Base-by-base conservation (phyloP, 352 stramenopile genomes). In the Globisporangium emineosum region DNA sequence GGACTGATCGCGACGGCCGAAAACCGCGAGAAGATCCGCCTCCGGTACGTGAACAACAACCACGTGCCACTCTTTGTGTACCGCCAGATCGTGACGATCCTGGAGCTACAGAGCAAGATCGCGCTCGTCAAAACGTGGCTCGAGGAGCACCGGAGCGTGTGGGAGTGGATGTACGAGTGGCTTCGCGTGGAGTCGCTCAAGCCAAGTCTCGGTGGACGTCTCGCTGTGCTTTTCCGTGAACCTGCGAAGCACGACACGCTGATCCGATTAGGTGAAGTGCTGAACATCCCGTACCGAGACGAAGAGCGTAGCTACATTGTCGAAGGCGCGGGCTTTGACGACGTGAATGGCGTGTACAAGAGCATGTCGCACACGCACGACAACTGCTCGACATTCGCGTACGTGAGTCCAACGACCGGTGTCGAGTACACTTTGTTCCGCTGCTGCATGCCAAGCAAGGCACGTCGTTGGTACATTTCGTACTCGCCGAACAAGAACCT, bases 401-500 rank as follows among this genome's bases (percentile, higher is more conserved):
- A 77, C 60, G 62, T 74, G 43, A 68, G 60, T 29, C 37, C 60
- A 3, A 86, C 84, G 62, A 73, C 80, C 57, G 60, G 86, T 50
- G 82, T 86, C 66, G 77, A 94, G 72, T 95, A 98, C 57, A 99
- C 95, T 19, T 76, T 99, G 17, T 99, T 99, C 75, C 91, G 95
- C n/a, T 99, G 97, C 71, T 96, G 89, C 56, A 99, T 99, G 97
- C 90, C 96, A 13, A 98, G 91, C 67, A 97, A 98, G 65, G 88
- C 97, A 43, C 97, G 98, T 62, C 98, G 97, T 71, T 99, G 97
- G 97, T 99, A 99, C 75, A 96, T 99, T 60, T 98, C 93, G 52
- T 97, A 98, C 72, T 97, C 97, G 25, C 82, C 85, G 6, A 92
- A 96, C 80, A 91, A 90, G 65, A 92, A 77, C 47, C 69, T 92